Evolutionary conservation across 2,329 filamentous ascomycete species (phyloP).

Genomic region (Xylariaceae sp.): DNA sequence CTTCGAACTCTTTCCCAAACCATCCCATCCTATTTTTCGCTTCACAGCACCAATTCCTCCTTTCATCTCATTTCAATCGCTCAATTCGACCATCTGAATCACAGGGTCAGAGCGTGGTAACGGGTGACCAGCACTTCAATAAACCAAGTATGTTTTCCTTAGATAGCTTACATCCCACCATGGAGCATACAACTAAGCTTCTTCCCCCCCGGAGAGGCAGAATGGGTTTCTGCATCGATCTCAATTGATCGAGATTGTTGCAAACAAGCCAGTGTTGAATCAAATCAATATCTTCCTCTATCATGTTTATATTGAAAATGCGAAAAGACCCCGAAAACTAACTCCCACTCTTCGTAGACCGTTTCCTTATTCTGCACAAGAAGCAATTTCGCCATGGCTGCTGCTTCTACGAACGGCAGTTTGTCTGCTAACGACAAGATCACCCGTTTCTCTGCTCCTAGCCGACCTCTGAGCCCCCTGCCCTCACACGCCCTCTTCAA

Average conservation of each 20-base stretch:
- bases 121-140: conserved; percentile 2
- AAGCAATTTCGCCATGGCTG: conserved; percentile 48
- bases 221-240: too few relatives aligned
- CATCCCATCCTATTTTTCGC: conserved; percentile 7
- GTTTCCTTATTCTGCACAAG: conserved; percentile 2
- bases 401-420: conserved; percentile 44
- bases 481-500: conserved; percentile 92
- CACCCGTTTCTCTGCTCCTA: conserved; percentile 89
- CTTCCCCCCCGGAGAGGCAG: too few relatives aligned
- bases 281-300: too few relatives aligned
- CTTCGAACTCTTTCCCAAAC: conserved; percentile 10
- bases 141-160: conserved; percentile 13
- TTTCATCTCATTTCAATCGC: conserved; percentile 10
- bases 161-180: not conserved
- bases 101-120: conserved; percentile 10
- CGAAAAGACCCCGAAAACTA: too few relatives aligned
- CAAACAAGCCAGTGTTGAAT: too few relatives aligned
- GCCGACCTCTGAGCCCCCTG: conserved; percentile 84
- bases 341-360: conserved; percentile 6
- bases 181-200: not conserved
- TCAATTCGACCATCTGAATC: conserved; percentile 5
- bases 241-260: too few relatives aligned
- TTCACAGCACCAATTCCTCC: conserved; percentile 4
- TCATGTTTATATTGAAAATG: too few relatives aligned
- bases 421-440: conserved; percentile 97